Conservation (phyloP, 1,284 basidiomycete species). For the Cutaneotrichosporon sp. region DNA sequence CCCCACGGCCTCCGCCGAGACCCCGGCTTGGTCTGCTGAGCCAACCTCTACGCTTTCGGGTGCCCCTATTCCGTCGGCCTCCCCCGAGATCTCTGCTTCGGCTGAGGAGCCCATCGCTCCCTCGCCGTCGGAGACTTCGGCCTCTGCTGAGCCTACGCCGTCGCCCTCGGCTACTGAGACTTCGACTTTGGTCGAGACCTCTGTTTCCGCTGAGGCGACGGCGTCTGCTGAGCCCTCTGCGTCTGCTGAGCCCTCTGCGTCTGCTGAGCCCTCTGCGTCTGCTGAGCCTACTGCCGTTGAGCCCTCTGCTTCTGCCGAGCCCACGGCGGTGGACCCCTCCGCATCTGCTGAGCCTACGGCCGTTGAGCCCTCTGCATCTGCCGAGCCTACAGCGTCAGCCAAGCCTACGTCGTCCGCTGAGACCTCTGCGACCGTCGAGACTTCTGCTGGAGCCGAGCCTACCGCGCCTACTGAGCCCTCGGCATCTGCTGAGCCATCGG, state of each 20-base stretch:
- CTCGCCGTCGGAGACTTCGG: constrained; percentile 12
- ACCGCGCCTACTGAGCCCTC: not conserved
- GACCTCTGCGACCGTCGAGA: constrained; percentile 10
- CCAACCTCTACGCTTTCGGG: constrained; percentile 13
- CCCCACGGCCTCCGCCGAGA: not conserved
- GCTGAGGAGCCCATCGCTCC: constrained; percentile 3
- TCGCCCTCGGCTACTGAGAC: too few relatives aligned
- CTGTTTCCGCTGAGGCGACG: constrained; percentile 12
- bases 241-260: constrained; percentile 8
- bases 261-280: constrained; percentile 13
- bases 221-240: constrained; percentile 13
- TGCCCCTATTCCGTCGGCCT: constrained; percentile 10
- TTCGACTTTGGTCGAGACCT: too few relatives aligned
- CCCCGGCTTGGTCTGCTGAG: constrained; percentile 10
- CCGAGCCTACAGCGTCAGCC: not conserved
- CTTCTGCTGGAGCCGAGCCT: not conserved
- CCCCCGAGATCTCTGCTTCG: constrained; percentile 7
- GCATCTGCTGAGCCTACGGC: not conserved
- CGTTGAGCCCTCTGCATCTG: constrained; percentile 4
- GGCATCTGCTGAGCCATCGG: constrained; percentile 13
- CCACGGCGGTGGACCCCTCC: constrained; percentile 8
- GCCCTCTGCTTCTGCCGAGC: not conserved
- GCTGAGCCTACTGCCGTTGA: too few relatives aligned
- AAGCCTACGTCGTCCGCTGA: constrained; percentile 11
- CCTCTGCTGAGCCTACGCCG: constrained; percentile 1